phyloP scores from a whole-genome alignment of 2,329 filamentous ascomycete species.

The Cladosporium phlei region DNA sequence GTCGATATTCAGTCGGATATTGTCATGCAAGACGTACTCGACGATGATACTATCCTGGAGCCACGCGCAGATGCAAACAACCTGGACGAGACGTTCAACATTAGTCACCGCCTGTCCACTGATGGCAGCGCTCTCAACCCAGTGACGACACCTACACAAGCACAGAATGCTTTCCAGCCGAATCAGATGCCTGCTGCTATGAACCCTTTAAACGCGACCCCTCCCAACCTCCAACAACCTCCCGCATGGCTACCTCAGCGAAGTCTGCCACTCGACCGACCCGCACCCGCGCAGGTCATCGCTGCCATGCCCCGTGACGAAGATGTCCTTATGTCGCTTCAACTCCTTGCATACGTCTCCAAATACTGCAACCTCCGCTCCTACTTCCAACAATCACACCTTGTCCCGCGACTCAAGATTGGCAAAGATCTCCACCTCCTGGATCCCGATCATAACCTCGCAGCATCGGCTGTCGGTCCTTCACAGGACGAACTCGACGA shows the following conservation, averaged over 20 bases:
- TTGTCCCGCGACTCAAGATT: conserved; percentile 88
- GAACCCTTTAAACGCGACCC: conserved; percentile 64
- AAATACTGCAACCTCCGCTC: conserved; percentile 96
- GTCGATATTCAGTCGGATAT: conserved; percentile 76
- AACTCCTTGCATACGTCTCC: conserved; percentile 92
- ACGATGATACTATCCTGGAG: conserved; percentile 73
- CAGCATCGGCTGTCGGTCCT: conserved; percentile 24
- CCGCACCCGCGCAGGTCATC: conserved; percentile 59
- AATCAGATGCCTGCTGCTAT: conserved; percentile 47
- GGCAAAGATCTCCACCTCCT: conserved; percentile 76
- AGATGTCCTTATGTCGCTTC: conserved; percentile 95
- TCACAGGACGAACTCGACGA: conserved; percentile 55
- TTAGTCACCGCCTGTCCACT: conserved; percentile 76
- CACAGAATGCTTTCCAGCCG: conserved; percentile 26
- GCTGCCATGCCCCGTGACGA: conserved; percentile 94
- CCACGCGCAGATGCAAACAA: conserved; percentile 52
- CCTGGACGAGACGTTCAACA: conserved; percentile 78
- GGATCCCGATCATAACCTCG: conserved; percentile 59
- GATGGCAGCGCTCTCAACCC: conserved; percentile 79
- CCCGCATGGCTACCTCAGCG: conserved; percentile 24
- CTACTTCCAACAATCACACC: conserved; percentile 91
- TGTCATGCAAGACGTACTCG: conserved; percentile 82
- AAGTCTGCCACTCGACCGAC: conserved; percentile 22
- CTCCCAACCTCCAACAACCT: conserved; percentile 66
- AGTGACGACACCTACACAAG: conserved; percentile 59